Evolutionary conservation across 2,329 filamentous ascomycete genomes (phyloP).

Genomic region (Botrytis porri): DNA sequence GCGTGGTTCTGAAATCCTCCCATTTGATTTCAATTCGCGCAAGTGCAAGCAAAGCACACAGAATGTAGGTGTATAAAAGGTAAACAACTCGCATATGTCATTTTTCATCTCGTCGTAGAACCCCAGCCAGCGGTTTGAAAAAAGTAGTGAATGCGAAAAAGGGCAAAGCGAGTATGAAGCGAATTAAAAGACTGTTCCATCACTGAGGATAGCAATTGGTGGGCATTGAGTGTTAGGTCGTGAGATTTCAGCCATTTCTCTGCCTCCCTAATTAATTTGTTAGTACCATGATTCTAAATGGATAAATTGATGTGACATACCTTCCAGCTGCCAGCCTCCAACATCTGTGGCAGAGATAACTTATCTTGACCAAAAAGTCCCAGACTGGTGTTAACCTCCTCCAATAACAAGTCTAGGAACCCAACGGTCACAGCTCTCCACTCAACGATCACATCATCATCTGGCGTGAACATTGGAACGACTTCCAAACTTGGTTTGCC

Average conservation of each 20-base stretch:
- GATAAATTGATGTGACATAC: constrained; percentile 48
- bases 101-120: constrained; percentile 17
- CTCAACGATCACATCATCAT: constrained; percentile 77
- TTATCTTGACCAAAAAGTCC: constrained; percentile 66
- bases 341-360: constrained; percentile 78
- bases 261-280: constrained; percentile 64
- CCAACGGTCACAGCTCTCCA: constrained; percentile 75
- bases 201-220: constrained; percentile 92
- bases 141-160: constrained; percentile 7
- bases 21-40: background rate
- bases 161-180: constrained; percentile 4
- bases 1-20: background rate
- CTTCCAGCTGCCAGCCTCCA: constrained; percentile 98
- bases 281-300: constrained; percentile 16
- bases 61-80: background rate
- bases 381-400: constrained; percentile 66
- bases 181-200: constrained; percentile 86
- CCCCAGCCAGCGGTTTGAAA: constrained; percentile 13
- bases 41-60: constrained; percentile 6
- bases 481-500: constrained; percentile 71
- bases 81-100: constrained; percentile 8
- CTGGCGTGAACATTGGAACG: constrained; percentile 67
- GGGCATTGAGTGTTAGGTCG: constrained; percentile 83
- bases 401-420: constrained; percentile 67
- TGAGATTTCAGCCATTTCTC: constrained; percentile 93